Evolutionary conservation across 2,329 filamentous ascomycete genomes (phyloP).

Genomic region (Metarhizium album): DNA sequence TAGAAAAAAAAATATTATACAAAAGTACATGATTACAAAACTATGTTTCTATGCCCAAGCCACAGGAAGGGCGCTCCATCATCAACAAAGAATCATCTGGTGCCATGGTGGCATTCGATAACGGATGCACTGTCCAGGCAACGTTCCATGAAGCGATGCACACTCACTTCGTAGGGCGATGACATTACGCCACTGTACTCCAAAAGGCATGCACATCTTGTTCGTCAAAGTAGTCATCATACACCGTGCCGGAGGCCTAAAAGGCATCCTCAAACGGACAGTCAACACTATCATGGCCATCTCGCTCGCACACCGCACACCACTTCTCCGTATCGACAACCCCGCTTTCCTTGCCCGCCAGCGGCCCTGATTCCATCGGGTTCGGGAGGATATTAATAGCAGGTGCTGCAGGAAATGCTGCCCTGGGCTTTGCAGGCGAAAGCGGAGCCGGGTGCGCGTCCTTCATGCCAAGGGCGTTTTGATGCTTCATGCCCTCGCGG

Average conservation of each 20-base stretch:
- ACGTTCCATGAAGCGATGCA: constrained; percentile 13
- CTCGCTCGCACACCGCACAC: constrained; percentile 93
- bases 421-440: constrained; percentile 39
- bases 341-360: constrained; percentile 69
- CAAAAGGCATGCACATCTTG: background rate
- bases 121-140: constrained; percentile 17
- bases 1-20: background rate
- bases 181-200: constrained; percentile 11
- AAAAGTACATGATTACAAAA: constrained; percentile 11
- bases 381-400: constrained; percentile 45
- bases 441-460: constrained; percentile 44
- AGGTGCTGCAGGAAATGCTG: constrained; percentile 22
- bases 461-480: constrained; percentile 27
- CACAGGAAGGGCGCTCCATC: constrained; percentile 6
- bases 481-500: constrained; percentile 27
- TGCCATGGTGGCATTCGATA: constrained; percentile 27
- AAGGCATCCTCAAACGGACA: constrained; percentile 84
- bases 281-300: constrained; percentile 92
- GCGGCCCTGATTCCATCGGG: constrained; percentile 53
- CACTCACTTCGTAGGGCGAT: constrained; percentile 8
- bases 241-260: constrained; percentile 16
- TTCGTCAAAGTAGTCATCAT: background rate
- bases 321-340: constrained; percentile 78
- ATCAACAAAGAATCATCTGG: constrained; percentile 14
- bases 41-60: constrained; percentile 4